phyloP scores from a whole-genome alignment of 192 early-diverging fungal species.

The Diversispora eburnea region DNA sequence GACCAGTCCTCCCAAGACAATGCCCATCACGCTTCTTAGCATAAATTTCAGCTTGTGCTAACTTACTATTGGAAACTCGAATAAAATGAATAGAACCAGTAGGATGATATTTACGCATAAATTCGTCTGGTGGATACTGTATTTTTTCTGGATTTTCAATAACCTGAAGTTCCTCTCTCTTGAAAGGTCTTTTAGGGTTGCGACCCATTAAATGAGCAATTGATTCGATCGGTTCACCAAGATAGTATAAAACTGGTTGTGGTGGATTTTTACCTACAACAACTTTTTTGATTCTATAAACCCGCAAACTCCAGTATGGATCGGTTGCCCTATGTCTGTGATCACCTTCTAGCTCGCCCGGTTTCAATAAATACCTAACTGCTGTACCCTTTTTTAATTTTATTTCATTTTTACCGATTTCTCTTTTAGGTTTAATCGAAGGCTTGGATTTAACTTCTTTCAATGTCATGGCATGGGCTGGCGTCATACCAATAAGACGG shows the following conservation, averaged over 20 bases:
- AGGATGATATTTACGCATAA: too few species aligned
- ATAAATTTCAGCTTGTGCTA: slow-evolving; percentile 1
- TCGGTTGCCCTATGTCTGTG: not conserved
- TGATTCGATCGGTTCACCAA: not conserved
- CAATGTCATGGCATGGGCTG: not conserved
- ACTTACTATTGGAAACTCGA: too few species aligned
- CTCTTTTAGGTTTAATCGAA: not conserved
- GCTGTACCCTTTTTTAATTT: not conserved
- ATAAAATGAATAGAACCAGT: too few species aligned
- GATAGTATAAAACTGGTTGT: slow-evolving; percentile 5
- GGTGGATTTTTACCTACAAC: too few species aligned
- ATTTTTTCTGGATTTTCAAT: slow-evolving; percentile 7
- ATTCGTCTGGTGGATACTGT: not conserved
- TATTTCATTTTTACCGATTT: not conserved
- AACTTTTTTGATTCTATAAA: not conserved
- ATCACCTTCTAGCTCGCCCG: not conserved
- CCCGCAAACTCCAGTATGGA: not conserved
- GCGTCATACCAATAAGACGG: not conserved
- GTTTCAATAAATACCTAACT: not conserved
- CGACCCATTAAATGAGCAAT: slow-evolving; percentile 1
- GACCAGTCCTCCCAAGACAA: not conserved
- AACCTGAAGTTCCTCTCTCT: not conserved
- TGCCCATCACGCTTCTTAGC: slow-evolving; percentile 1
- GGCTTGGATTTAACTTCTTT: not conserved
- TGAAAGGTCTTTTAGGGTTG: not conserved